Conservation (phyloP, 1,139 yeast genomes). For the Taphrina flavorubra region DNA sequence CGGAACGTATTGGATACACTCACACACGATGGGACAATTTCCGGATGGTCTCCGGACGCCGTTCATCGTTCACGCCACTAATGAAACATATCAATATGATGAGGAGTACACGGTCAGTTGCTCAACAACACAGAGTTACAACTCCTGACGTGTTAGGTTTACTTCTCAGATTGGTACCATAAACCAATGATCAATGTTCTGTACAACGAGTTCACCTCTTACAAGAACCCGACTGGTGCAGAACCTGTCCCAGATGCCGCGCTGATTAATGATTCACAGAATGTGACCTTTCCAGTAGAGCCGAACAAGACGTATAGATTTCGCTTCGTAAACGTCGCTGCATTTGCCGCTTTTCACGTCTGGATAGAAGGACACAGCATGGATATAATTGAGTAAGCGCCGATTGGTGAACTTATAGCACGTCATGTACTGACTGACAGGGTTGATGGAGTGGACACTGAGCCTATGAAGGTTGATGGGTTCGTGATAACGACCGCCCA, state of each 20-base stretch:
- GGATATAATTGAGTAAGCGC: slow-evolving; percentile 69
- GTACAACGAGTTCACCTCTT: slow-evolving; percentile 59
- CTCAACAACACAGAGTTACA: neutral
- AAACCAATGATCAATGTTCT: slow-evolving; percentile 58
- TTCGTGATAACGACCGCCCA: slow-evolving; percentile 69
- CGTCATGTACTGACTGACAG: slow-evolving; percentile 51
- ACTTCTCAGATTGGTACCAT: slow-evolving; percentile 80
- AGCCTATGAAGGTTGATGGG: slow-evolving; percentile 32
- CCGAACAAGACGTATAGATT: slow-evolving; percentile 81
- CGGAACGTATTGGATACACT: slow-evolving; percentile 95
- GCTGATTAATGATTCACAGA: slow-evolving; percentile 73
- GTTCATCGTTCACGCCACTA: slow-evolving; percentile 68
- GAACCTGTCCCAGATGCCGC: slow-evolving; percentile 76
- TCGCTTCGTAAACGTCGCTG: slow-evolving; percentile 80
- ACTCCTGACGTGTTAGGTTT: neutral
- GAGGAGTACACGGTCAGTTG: slow-evolving; percentile 68
- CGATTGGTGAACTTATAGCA: slow-evolving; percentile 55
- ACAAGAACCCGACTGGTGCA: slow-evolving; percentile 93
- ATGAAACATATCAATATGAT: slow-evolving; percentile 66
- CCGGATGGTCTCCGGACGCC: slow-evolving; percentile 91
- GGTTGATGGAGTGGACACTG: slow-evolving; percentile 43
- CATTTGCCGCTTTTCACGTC: slow-evolving; percentile 83
- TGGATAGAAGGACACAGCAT: slow-evolving; percentile 84
- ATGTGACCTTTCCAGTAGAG: slow-evolving; percentile 68
- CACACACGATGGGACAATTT: slow-evolving; percentile 83